Evolutionary conservation across 2,329 filamentous ascomycete species (phyloP), one percentile per base, ranked within the genome.

Genomic region (Podosphaera aphanis): DNA sequence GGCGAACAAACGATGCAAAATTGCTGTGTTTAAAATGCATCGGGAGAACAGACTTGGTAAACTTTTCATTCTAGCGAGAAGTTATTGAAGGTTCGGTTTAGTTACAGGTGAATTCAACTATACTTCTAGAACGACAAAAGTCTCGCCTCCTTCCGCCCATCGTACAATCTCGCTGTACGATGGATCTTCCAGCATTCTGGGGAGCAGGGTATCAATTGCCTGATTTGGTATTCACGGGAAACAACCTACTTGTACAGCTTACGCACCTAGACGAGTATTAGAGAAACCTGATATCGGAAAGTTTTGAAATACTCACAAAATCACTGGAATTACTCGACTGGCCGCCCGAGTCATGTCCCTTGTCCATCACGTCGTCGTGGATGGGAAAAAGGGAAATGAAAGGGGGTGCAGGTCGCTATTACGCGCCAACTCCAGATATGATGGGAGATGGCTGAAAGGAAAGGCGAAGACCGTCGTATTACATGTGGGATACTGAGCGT

Each of bases 21-120:
- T 94, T 94, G 71, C 84, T 93, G 64, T 95, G 90, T 64, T 98
- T 98, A 69, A 98, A 98, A 58, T 95, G 85, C 60, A 95, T 94
- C 2, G 90, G 90, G 15, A 98, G 74, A 55, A 98, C 93, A 35
- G 83, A 81, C 61, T 94, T 93, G 19, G 90, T 95, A 59, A 98
- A 98, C 62, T 93, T 93, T 62, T 95, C 88, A 62, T 92, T 93
- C 88, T 94, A 61, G 21, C 48, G 42, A 33, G 46, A 47, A 48
- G 52, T 57, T 49, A 58, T 47, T 46, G 46, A 37, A 13, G 42
- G 31, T 33, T 21, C 20, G 19, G 2, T 18, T 18, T 18, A 13
- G 20, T n/a, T 27, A 21, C 21, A 20, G 19, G 29, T 8, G 40
- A 45, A n/a, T 33, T 10, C 13, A 10, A 25, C 55, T 69, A 47